Conservation (phyloP, 176 grass and related monocot species). For the Musa acuminata region DNA sequence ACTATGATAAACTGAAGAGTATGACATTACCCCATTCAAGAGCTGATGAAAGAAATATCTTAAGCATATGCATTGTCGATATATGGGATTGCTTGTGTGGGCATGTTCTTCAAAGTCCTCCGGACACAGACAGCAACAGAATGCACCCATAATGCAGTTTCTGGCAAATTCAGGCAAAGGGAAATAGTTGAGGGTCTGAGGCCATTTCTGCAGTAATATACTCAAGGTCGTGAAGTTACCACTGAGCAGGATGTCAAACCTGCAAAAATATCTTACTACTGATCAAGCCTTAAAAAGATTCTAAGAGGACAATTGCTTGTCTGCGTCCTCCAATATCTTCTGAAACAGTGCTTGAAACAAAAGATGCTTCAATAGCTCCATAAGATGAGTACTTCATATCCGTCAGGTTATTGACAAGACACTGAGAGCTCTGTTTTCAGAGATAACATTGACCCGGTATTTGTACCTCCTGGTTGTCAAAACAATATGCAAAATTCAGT, state of each 20-base stretch:
- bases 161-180: not conserved
- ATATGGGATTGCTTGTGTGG: not conserved
- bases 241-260: not conserved
- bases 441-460: too few relatives aligned
- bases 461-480: too few relatives aligned
- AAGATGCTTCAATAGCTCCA: too few relatives aligned
- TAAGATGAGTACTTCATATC: too few relatives aligned
- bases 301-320: not conserved
- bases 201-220: not conserved
- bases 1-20: not conserved
- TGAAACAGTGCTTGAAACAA: too few relatives aligned
- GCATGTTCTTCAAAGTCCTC: slow-evolving; percentile 12
- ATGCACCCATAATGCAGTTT: not conserved
- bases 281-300: not conserved
- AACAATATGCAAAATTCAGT: too few relatives aligned
- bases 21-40: slow-evolving; percentile 2
- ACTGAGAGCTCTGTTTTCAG: too few relatives aligned
- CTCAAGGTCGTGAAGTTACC: not conserved
- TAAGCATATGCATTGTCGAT: slow-evolving; percentile 2
- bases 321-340: not conserved
- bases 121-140: slow-evolving; percentile 5
- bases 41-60: slow-evolving; percentile 13
- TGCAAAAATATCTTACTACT: not conserved
- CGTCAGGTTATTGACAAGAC: too few relatives aligned
- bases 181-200: not conserved